phyloP scores from a whole-genome alignment of 371 early-diverging fungal genomes.

The Actinomortierella wolfii region DNA sequence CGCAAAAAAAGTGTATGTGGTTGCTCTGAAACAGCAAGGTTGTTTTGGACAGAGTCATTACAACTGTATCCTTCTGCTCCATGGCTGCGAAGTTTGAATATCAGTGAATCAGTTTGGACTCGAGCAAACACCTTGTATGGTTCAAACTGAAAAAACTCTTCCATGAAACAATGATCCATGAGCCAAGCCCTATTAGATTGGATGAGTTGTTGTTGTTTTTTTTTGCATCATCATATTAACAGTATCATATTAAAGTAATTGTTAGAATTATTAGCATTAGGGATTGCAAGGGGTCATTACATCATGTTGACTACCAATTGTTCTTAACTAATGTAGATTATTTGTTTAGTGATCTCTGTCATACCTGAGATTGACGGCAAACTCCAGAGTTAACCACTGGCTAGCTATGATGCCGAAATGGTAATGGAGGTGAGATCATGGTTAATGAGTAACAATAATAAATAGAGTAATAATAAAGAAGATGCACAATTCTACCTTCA shows the following conservation, averaged over 20 bases:
- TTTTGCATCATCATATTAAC: no score
- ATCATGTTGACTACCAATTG: no score
- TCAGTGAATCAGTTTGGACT: slow-evolving; percentile 68
- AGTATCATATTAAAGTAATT: no score
- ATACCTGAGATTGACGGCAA: slow-evolving; percentile 56
- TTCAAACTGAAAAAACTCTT: slow-evolving; percentile 66
- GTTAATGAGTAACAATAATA: background rate
- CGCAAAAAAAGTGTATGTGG: slow-evolving; percentile 44
- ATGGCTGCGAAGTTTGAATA: slow-evolving; percentile 55
- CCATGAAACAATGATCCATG: slow-evolving; percentile 56
- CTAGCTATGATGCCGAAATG: slow-evolving; percentile 51
- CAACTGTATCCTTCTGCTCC: background rate
- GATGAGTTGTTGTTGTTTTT: background rate
- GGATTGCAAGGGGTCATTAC: no score
- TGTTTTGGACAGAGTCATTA: slow-evolving; percentile 2
- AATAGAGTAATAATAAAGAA: background rate
- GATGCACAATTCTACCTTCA: no score
- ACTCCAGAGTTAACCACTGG: slow-evolving; percentile 68
- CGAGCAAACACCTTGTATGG: slow-evolving; percentile 71
- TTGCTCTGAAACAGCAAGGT: background rate
- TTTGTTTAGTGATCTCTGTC: background rate
- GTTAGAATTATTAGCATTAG: no score
- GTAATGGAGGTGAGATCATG: background rate
- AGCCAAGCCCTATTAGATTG: slow-evolving; percentile 67
- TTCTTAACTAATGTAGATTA: no score